Conservation (phyloP, 345 rosid species). For the Acer yangbiense region DNA sequence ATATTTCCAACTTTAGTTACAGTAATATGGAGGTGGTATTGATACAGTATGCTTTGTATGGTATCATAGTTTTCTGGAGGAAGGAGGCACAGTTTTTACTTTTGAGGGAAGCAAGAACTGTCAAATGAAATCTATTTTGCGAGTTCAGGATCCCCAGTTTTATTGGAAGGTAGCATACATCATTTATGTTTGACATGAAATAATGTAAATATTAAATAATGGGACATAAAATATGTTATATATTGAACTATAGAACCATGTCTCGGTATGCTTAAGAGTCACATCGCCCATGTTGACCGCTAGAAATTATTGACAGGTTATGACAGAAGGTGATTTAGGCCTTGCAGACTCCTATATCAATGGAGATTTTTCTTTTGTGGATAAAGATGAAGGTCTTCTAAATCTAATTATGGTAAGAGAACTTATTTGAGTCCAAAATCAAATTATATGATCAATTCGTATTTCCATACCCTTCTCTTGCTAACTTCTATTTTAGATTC, state of each 20-base stretch:
- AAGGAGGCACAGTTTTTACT: conserved; percentile 79
- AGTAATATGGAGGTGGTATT: neutral
- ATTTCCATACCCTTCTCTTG: neutral
- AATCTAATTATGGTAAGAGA: conserved; percentile 64
- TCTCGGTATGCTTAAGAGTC: neutral
- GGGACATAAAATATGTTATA: too few species aligned
- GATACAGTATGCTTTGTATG: neutral
- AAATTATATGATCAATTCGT: neutral
- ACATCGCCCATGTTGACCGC: conserved; percentile 5
- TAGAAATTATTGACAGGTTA: conserved; percentile 46
- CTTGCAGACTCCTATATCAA: conserved; percentile 82
- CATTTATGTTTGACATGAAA: neutral
- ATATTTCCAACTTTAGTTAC: too few species aligned
- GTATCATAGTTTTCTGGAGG: conserved; percentile 64
- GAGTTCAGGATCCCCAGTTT: conserved; percentile 76
- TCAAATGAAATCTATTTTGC: conserved; percentile 47
- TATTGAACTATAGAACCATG: too few species aligned
- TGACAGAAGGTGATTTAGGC: conserved; percentile 92
- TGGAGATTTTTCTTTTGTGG: conserved; percentile 75
- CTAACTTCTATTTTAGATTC: conserved; percentile 45
- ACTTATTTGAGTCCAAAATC: neutral
- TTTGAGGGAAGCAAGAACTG: conserved; percentile 60
- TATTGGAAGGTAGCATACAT: conserved; percentile 76
- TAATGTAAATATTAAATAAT: too few species aligned
- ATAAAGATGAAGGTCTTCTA: conserved; percentile 72